Evolutionary conservation across 2,329 filamentous ascomycete species (phyloP), one percentile per base, ranked within the genome.

Genomic region (Chalara sp.): DNA sequence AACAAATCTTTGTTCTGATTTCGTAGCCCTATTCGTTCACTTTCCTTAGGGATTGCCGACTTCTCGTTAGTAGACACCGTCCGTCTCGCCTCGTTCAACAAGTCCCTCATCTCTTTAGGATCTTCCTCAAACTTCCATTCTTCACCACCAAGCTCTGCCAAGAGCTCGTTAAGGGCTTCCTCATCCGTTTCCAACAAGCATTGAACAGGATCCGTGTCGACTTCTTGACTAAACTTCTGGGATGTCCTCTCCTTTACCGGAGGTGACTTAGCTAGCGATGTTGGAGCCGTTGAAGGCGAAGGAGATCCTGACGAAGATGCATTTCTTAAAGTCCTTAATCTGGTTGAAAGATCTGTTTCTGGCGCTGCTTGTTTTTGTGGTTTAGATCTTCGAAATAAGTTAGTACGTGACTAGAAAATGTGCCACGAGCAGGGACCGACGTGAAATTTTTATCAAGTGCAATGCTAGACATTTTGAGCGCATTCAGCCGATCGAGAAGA

Each of bases 401-500:
- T 43, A 63, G 58, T 48, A 53, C 52, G 53, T 58, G 55, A 55
- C 28, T 28, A 51, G 42, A 3, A 21, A 21, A 21, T 21, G 21
- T 21, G 3, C 21, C 21, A 21, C 21, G 21, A 21, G 21, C 21
- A 21, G 21, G 21, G 21, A 21, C 21, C 21, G 21, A 21, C 21
- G 21, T 21, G 2, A 21, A 21, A 21, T 21, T 21, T 21, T 21
- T 39, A 29, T 61, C 54, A 28, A 64, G 51, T 39, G 54, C 51
- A 21, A 65, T 55, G 42, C 42, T 60, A n/a, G 63, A 62, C 52
- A 61, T 63, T 52, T 63, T 64, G 8, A 66, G 57, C 7, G 62
- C 62, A 49, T 66, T 65, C 10, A 66, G 55, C 8, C 64, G 61
- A 29, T 57, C 52, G 4, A 66, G 56, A 10, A 66, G 61, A 45